Evolutionary conservation across 768 basidiomycete genomes (phyloP).

Genomic region (Dioszegia crocea): DNA sequence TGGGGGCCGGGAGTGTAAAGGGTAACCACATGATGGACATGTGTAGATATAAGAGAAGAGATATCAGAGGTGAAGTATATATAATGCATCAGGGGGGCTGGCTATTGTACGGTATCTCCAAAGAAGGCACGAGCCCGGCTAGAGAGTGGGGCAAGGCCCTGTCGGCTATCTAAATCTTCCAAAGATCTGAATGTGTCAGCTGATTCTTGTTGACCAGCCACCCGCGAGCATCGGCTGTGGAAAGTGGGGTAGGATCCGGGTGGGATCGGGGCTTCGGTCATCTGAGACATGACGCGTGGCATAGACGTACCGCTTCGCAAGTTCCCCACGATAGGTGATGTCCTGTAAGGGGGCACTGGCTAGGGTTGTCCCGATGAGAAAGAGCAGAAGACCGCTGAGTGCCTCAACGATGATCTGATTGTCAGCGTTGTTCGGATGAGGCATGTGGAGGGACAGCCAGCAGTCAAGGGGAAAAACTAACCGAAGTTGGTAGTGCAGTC

Average conservation of each 20-base stretch:
- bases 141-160: slow-evolving; percentile 34
- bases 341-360: slow-evolving; percentile 33
- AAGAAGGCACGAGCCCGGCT: slow-evolving; percentile 26
- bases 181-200: slow-evolving; percentile 14
- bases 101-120: slow-evolving; percentile 13
- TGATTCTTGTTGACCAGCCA: neutral
- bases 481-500: slow-evolving; percentile 33
- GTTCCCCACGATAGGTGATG: slow-evolving; percentile 46
- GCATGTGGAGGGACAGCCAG: neutral
- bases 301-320: slow-evolving; percentile 39
- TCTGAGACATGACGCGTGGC: too few relatives aligned
- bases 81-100: slow-evolving; percentile 4
- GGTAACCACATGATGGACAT: too few relatives aligned
- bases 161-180: slow-evolving; percentile 37
- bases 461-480: slow-evolving; percentile 13
- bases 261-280: too few relatives aligned
- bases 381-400: slow-evolving; percentile 34
- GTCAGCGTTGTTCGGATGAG: neutral
- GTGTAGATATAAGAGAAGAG: neutral
- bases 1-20: too few relatives aligned
- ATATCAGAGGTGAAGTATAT: neutral
- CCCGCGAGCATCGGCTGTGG: too few relatives aligned
- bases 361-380: slow-evolving; percentile 41
- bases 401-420: slow-evolving; percentile 44
- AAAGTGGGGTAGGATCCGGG: too few relatives aligned